These are phyloP conservation scores for Hirsutella rhossiliensis DNA, from an alignment of 2,329 filamentous ascomycete species.

Conservation along the genomic window DNA sequence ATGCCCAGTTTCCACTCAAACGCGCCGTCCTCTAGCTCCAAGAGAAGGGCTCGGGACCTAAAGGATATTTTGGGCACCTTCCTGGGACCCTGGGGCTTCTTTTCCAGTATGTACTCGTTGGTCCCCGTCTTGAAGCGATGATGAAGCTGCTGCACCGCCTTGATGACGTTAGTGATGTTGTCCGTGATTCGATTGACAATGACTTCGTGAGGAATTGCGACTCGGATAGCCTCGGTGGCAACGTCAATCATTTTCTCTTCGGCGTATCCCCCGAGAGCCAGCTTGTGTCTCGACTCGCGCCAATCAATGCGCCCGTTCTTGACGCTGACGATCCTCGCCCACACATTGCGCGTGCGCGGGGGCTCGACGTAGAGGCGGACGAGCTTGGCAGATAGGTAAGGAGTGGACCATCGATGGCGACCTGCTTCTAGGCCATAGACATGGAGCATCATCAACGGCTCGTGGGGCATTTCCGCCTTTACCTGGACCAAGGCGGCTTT, in stretches of 20 bases:
- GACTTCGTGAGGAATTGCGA: conserved; percentile 85
- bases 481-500: conserved; percentile 74
- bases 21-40: conserved; percentile 89
- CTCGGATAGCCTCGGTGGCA: conserved; percentile 69
- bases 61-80: conserved; percentile 76
- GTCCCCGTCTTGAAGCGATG: conserved; percentile 82
- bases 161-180: conserved; percentile 78
- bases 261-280: conserved; percentile 40
- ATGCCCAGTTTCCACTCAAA: conserved; percentile 96
- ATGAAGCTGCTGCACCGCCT: conserved; percentile 81
- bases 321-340: conserved; percentile 77
- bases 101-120: conserved; percentile 79
- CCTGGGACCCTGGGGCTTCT: conserved; percentile 76
- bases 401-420: conserved; percentile 75
- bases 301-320: conserved; percentile 73
- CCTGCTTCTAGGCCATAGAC: conserved; percentile 73
- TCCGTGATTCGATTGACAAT: conserved; percentile 86
- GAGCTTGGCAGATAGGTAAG: conserved; percentile 66
- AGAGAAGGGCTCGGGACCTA: conserved; percentile 68
- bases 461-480: conserved; percentile 77
- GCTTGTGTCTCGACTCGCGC: conserved; percentile 62
- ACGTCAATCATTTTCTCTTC: conserved; percentile 79
- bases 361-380: conserved; percentile 80
- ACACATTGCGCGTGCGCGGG: conserved; percentile 69
- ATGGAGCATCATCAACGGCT: conserved; percentile 87